Evolutionary conservation across 2,329 filamentous ascomycete species (phyloP).

Genomic region (Stachybotrys echinatus): DNA sequence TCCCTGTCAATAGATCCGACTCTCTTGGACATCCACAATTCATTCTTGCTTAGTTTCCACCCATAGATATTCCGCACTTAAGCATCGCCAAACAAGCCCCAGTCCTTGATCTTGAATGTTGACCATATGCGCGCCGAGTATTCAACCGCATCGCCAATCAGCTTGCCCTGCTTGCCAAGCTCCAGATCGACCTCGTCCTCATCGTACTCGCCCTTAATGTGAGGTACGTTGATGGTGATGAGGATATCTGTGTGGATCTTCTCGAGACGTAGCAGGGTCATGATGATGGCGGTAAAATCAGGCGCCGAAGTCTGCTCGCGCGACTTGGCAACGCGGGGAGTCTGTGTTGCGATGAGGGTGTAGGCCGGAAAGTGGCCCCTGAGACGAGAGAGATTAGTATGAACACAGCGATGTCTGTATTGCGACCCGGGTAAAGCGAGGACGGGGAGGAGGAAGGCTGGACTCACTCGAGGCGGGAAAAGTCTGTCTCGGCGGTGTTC

Average conservation of each 20-base stretch:
- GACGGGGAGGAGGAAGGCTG: neutral
- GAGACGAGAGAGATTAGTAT: slow-evolving; percentile 7
- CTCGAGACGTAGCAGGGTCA: slow-evolving; percentile 73
- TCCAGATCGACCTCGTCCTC: slow-evolving; percentile 66
- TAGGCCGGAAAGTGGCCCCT: slow-evolving; percentile 52
- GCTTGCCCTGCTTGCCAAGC: slow-evolving; percentile 58
- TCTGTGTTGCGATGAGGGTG: slow-evolving; percentile 64
- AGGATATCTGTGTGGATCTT: slow-evolving; percentile 74
- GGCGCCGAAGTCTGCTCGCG: slow-evolving; percentile 33
- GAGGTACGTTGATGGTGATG: slow-evolving; percentile 83
- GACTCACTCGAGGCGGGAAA: slow-evolving; percentile 49
- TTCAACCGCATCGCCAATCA: slow-evolving; percentile 65
- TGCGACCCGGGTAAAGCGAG: no score
- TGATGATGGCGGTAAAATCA: slow-evolving; percentile 69
- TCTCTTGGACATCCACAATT: neutral
- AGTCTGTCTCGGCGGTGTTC: slow-evolving; percentile 57
- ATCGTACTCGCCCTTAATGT: slow-evolving; percentile 69
- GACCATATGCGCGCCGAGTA: slow-evolving; percentile 64
- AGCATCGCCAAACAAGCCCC: slow-evolving; percentile 59
- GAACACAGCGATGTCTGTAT: slow-evolving; percentile 4
- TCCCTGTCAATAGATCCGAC: no score
- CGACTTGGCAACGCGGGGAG: slow-evolving; percentile 29
- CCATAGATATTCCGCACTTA: no score
- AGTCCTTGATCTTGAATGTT: slow-evolving; percentile 74
- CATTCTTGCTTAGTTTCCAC: neutral